Evolutionary conservation across 1,139 yeast species (phyloP).

Genomic region (Pichia terricola): DNA sequence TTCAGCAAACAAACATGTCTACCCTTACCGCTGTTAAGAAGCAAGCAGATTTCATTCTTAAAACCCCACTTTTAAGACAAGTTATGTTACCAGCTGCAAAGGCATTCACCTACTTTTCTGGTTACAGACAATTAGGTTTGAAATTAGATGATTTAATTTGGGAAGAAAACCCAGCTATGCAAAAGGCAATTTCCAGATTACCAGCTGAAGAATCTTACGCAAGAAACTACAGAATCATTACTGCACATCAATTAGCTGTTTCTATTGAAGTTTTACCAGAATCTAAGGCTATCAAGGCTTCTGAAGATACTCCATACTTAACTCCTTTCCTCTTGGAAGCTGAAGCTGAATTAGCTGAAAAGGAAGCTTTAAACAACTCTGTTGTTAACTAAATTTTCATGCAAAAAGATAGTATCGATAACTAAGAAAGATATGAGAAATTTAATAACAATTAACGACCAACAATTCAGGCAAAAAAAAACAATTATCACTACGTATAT

Average conservation of each 20-base stretch:
- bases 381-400: slow-evolving; percentile 23
- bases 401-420: not conserved
- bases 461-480: not conserved
- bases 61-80: slow-evolving; percentile 69
- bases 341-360: slow-evolving; percentile 86
- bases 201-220: slow-evolving; percentile 80
- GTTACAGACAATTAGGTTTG: slow-evolving; percentile 90
- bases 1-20: slow-evolving; percentile 34
- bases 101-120: slow-evolving; percentile 63
- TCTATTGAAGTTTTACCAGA: slow-evolving; percentile 81
- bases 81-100: slow-evolving; percentile 73
- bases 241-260: slow-evolving; percentile 83
- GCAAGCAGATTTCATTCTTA: slow-evolving; percentile 70
- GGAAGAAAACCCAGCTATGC: slow-evolving; percentile 82
- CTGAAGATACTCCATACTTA: slow-evolving; percentile 78
- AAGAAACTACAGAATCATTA: slow-evolving; percentile 83
- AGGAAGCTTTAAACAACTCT: slow-evolving; percentile 78
- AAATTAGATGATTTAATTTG: slow-evolving; percentile 76
- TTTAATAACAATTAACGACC: not conserved
- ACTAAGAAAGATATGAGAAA: not conserved
- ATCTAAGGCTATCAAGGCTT: slow-evolving; percentile 67
- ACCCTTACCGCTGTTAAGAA: slow-evolving; percentile 77
- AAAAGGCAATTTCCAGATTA: slow-evolving; percentile 80
- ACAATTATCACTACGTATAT: not conserved
- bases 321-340: slow-evolving; percentile 88